A percentile compares a stretch with the other conserved stretches of the same genome.
These are phyloP conservation scores for Phytophthora boehmeriae DNA, from an alignment of 352 stramenopile genomes.

Conservation along the genomic window DNA sequence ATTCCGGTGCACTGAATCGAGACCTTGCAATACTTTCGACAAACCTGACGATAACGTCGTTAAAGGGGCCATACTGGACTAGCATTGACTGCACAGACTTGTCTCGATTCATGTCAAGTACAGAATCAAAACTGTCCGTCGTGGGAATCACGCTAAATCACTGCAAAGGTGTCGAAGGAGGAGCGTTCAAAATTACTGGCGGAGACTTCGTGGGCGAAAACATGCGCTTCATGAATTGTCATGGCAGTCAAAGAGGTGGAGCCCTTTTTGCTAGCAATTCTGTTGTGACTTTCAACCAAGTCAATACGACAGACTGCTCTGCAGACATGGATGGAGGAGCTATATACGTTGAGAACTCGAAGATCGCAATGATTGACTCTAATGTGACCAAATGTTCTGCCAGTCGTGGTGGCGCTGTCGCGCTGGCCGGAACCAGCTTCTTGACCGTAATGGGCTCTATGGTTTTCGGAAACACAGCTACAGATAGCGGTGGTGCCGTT, in stretches of 20 bases:
- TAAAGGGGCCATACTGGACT: constrained; percentile 62
- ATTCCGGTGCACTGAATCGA: constrained; percentile 45
- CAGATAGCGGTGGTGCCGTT: constrained; percentile 22
- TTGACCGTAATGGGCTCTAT: constrained; percentile 10
- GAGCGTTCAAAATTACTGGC: constrained; percentile 24
- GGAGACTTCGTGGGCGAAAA: constrained; percentile 28
- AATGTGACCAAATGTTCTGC: constrained; percentile 32
- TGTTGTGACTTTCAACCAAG: constrained; percentile 19
- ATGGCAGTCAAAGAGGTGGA: constrained; percentile 32
- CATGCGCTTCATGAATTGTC: constrained; percentile 24
- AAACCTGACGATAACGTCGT: constrained; percentile 38
- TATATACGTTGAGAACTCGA: constrained; percentile 31
- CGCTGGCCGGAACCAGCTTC: constrained; percentile 15
- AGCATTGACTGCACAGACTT: constrained; percentile 41
- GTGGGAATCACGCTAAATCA: constrained; percentile 51
- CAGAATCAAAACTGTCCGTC: constrained; percentile 25
- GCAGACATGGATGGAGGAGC: constrained; percentile 36
- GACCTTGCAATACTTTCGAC: constrained; percentile 22
- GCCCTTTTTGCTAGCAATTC: constrained; percentile 26
- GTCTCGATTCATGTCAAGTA: constrained; percentile 17
- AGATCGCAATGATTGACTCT: constrained; percentile 20
- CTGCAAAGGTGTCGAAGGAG: constrained; percentile 27
- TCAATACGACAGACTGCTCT: constrained; percentile 12
- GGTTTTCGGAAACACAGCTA: constrained; percentile 27
- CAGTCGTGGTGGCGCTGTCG: constrained; percentile 29